Conservation (phyloP, 2,329 filamentous ascomycete species). For the Colletotrichum tropicicola region DNA sequence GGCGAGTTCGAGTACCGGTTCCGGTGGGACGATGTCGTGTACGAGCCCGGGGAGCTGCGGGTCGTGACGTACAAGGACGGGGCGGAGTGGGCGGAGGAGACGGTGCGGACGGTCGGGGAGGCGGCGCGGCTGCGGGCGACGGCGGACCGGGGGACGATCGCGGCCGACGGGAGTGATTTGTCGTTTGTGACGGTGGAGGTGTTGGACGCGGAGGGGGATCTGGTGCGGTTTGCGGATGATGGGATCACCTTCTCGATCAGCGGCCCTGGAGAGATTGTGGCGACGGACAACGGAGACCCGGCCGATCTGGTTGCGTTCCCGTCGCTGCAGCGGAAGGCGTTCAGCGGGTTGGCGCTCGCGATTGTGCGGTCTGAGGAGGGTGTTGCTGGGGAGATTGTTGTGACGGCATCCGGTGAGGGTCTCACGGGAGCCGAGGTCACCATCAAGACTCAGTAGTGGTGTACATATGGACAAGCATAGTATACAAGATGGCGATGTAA, state of each 20-base stretch:
- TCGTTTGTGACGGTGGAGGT: constrained; percentile 56
- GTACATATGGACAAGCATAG: background rate
- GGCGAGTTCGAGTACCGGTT: constrained; percentile 53
- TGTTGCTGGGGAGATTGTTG: background rate
- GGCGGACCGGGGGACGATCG: constrained; percentile 49
- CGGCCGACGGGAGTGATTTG: constrained; percentile 53
- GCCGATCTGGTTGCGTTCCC: constrained; percentile 54
- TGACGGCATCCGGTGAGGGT: background rate
- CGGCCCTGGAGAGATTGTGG: constrained; percentile 54
- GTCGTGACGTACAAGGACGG: constrained; percentile 60
- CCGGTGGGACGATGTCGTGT: constrained; percentile 61
- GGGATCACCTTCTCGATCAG: constrained; percentile 52
- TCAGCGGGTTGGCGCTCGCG: constrained; percentile 49
- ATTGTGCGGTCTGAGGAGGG: constrained; percentile 43
- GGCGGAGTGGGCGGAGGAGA: constrained; percentile 53
- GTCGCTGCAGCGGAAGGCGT: constrained; percentile 47
- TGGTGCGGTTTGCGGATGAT: constrained; percentile 53
- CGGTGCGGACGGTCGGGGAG: constrained; percentile 49
- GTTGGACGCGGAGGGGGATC: constrained; percentile 50
- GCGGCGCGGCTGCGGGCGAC: constrained; percentile 48
- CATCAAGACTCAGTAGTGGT: background rate
- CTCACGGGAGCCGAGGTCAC: background rate
- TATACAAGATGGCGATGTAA: too few species aligned
- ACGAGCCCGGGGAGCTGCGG: constrained; percentile 54
- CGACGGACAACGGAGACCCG: constrained; percentile 62